Evolutionary conservation across 192 early-diverging fungal genomes (phyloP), one percentile per base, ranked within the genome.

Genomic region (Gamsiella multidivaricata): DNA sequence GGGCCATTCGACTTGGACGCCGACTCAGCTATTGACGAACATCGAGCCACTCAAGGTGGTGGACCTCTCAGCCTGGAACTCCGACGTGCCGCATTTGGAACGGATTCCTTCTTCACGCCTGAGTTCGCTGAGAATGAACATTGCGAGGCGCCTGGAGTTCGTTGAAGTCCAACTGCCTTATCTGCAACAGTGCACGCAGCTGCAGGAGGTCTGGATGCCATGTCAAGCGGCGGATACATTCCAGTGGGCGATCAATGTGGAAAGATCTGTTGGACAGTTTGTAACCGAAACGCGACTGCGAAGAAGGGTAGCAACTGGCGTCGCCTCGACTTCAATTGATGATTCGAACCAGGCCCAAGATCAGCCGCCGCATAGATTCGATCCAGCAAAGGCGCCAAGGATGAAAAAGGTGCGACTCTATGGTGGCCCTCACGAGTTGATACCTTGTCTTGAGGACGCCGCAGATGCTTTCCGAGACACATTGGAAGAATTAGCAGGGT

Each of bases 41-140:
- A 65, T 73, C 29, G 43, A 64, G 8, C 61, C 70, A 0, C 31
- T 73, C 11, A 56, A 73, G 29, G 55, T 65, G 3, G 25, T 73
- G 4, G 70, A 73, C 26, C 62, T 73, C 37, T 73, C 70, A 11
- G 61, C 46, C 4, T 73, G 70, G 70, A 65, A 73, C 31, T 49
- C 47, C 0, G 20, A 58, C 46, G 61, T 73, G 9, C 54, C 70
- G 7, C 20, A 43, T 29, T 31, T 73, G 26, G 37, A 58, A n/a
- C 61, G 43, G 14, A 71, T 71, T 11, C 70, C 70, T 17, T 23
- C 46, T 9, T 18, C 46, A 7, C 61, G 70, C 6, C 29, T 73
- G 0, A 42, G n/a, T 22, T 73, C 61, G 0, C 36, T 73, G 17
- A 39, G 43, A 18, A 47, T 41, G 25, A 73, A 65, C n/a, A 51